Conservation (phyloP, 2,329 filamentous ascomycete genomes). For the Colletotrichum acutatum region DNA sequence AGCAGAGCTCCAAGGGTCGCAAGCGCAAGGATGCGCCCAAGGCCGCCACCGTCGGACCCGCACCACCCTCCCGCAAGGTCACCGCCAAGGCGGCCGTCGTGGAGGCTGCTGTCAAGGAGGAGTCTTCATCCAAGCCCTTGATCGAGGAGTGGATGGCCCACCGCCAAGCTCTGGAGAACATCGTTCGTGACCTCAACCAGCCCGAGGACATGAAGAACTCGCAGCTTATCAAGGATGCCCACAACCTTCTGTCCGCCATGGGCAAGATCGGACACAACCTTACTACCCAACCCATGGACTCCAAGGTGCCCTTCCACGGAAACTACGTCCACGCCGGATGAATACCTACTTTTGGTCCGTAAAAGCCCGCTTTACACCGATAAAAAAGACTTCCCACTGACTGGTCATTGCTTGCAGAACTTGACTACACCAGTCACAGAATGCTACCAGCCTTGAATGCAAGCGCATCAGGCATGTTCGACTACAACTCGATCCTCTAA, state of each 20-base stretch:
- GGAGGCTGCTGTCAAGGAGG: constrained; percentile 46
- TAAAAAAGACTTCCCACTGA: neutral
- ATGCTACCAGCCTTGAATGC: constrained; percentile 19
- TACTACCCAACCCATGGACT: constrained; percentile 15
- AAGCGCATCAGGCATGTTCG: constrained; percentile 23
- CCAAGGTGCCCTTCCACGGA: constrained; percentile 19
- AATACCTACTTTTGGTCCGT: constrained; percentile 38
- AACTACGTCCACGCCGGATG: constrained; percentile 45
- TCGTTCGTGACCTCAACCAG: constrained; percentile 61
- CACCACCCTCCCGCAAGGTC: constrained; percentile 59
- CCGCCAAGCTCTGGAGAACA: constrained; percentile 70
- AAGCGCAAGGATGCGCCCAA: constrained; percentile 68
- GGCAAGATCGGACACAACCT: constrained; percentile 59
- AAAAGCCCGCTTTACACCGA: neutral
- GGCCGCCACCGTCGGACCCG: constrained; percentile 38
- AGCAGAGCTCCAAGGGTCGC: constrained; percentile 59
- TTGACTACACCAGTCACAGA: constrained; percentile 8
- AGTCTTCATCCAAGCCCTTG: constrained; percentile 52
- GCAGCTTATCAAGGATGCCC: constrained; percentile 63
- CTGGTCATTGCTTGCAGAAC: constrained; percentile 1
- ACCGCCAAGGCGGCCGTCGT: constrained; percentile 54
- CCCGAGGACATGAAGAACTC: constrained; percentile 64
- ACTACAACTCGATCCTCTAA: constrained; percentile 15
- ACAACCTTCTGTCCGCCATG: constrained; percentile 63
- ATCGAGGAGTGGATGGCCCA: constrained; percentile 70